Percentiles rank a stretch among this genome's conserved stretches.
phyloP scores from a whole-genome alignment of 2,329 filamentous ascomycete genomes.

The Cercospora berteroae region DNA sequence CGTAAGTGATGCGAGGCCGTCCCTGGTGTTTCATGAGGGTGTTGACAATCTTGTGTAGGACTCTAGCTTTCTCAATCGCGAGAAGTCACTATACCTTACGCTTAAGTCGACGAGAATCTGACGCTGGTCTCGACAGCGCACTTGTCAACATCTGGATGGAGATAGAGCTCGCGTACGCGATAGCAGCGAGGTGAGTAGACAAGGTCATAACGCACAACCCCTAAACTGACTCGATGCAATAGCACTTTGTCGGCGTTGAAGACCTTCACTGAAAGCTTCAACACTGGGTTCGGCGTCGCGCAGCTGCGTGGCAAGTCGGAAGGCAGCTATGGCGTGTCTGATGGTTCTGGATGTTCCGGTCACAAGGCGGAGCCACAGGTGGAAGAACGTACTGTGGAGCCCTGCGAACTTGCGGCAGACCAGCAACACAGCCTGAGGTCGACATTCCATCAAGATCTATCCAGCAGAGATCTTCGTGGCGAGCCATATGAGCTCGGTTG shows the following conservation, averaged over 20 bases:
- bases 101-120: slow-evolving; percentile 26
- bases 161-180: slow-evolving; percentile 42
- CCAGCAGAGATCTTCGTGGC: slow-evolving; percentile 18
- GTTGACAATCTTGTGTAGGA: slow-evolving; percentile 21
- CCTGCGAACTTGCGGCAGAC: neutral
- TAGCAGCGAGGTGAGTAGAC: slow-evolving; percentile 33
- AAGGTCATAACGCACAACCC: neutral
- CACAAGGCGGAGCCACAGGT: neutral
- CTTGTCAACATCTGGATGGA: slow-evolving; percentile 40
- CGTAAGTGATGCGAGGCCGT: slow-evolving; percentile 28
- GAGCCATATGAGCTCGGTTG: slow-evolving; percentile 13
- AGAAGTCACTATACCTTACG: slow-evolving; percentile 39
- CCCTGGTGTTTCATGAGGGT: neutral
- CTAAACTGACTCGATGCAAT: slow-evolving; percentile 9
- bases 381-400: neutral
- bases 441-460: neutral
- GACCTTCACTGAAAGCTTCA: slow-evolving; percentile 44
- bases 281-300: slow-evolving; percentile 41
- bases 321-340: slow-evolving; percentile 32
- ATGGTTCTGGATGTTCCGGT: slow-evolving; percentile 9
- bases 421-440: slow-evolving; percentile 12
- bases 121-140: slow-evolving; percentile 37
- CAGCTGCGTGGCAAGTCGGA: slow-evolving; percentile 34
- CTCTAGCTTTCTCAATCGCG: slow-evolving; percentile 37
- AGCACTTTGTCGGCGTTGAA: slow-evolving; percentile 45